phyloP scores from a whole-genome alignment of 1,139 yeast species.

The Suhomyces taliae region DNA sequence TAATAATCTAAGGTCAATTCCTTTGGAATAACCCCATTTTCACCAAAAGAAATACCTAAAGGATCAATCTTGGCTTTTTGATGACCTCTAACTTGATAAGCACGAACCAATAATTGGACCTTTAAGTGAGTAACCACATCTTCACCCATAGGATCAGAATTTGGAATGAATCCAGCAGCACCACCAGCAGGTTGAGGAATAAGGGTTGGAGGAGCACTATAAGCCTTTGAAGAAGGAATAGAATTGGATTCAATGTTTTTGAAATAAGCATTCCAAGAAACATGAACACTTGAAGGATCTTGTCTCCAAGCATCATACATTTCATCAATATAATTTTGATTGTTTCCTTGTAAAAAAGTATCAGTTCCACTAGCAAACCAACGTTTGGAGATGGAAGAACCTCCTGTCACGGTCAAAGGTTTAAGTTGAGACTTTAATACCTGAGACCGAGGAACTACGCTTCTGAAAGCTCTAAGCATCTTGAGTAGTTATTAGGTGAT shows the following conservation, averaged over 20 bases:
- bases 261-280: conserved; percentile 96
- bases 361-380: conserved; percentile 57
- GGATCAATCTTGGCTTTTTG: conserved; percentile 96
- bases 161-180: conserved; percentile 59
- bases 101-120: conserved; percentile 94
- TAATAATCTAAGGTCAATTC: conserved; percentile 91
- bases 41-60: conserved; percentile 82
- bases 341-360: conserved; percentile 77
- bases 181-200: conserved; percentile 78
- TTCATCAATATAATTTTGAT: conserved; percentile 93
- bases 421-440: conserved; percentile 19
- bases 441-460: conserved; percentile 38
- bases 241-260: conserved; percentile 75
- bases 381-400: conserved; percentile 16
- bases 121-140: conserved; percentile 88
- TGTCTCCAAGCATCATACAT: conserved; percentile 94
- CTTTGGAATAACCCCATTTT: conserved; percentile 60
- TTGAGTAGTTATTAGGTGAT: conserved; percentile 3
- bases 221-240: conserved; percentile 75
- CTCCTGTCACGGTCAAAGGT: conserved; percentile 1
- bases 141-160: conserved; percentile 44
- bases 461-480: conserved; percentile 50
- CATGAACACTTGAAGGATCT: conserved; percentile 90
- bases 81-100: conserved; percentile 98
- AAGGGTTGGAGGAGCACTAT: conserved; percentile 86